Evolutionary conservation across 1,284 basidiomycete genomes (phyloP), one percentile per base, ranked within the genome.

Genomic region (Tilletia caries): DNA sequence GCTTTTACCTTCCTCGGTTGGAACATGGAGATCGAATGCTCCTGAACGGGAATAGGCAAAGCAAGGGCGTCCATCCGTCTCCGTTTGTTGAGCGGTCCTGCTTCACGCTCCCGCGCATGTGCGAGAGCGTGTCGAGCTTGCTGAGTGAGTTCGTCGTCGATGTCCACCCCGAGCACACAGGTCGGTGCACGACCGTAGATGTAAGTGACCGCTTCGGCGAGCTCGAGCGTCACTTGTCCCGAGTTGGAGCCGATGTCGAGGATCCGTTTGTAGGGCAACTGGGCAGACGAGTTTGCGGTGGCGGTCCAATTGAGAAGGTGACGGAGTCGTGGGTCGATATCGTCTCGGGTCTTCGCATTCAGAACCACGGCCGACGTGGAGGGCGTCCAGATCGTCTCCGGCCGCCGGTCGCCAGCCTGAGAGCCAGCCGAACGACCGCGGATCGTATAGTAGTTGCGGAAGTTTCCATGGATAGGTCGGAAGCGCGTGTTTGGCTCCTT

Each of bases 371-470:
- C 33, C 29, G 32, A 62, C 18, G 58, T 62, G 6, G 58, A 29
- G 32, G 58, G 29, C 1, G 32, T 33, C 58, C 32, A 33, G 13
- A 37, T 34, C n/a, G 12, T 34, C 8, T 12, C 8, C 13, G 58
- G 2, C 20, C 29, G 2, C 0, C 12, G 5, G 1, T 1, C 18
- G 13, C 58, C 58, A 23, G 13, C 58, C 27, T 18, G 3, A 27
- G 52, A 25, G 27, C 25, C 52, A n/a, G 52, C n/a, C 1, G 58
- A 62, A 27, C 58, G 58, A 3, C 58, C 58, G 5, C 58, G 58
- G 58, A 62, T 62, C 18, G 58, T 29, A 34, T 62, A 62, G 58
- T 62, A 62, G 58, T 62, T 62, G 58, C 58, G 58, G 58, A 62
- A 62, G 58, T 62, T 62, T 27, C 58, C 58, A 62, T 62, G 58